A percentile compares a stretch with the other conserved stretches of the same genome.
These are phyloP conservation scores for Tephrocybe sp. DNA, from an alignment of 768 basidiomycete genomes.

Conservation along the genomic window DNA sequence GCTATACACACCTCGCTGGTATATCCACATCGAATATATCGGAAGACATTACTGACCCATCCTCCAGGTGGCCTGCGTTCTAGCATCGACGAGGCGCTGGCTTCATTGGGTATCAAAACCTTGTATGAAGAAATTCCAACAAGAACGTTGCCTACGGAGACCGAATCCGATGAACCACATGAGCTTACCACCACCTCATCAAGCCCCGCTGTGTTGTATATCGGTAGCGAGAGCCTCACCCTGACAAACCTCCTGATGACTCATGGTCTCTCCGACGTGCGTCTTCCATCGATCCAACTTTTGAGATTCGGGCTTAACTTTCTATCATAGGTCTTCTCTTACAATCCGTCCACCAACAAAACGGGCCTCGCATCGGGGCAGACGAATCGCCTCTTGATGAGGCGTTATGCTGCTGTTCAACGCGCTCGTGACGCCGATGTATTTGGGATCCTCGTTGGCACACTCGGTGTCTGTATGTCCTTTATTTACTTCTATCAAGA, in stretches of 20 bases:
- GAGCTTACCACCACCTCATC: constrained; percentile 13
- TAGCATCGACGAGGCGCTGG: constrained; percentile 26
- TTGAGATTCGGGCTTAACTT: not conserved
- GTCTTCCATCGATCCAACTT: constrained; percentile 15
- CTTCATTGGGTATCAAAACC: constrained; percentile 25
- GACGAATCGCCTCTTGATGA: constrained; percentile 85
- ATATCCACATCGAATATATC: not conserved
- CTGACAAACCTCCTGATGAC: constrained; percentile 88
- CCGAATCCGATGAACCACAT: constrained; percentile 4
- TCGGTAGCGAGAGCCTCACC: constrained; percentile 80
- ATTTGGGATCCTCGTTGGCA: constrained; percentile 93
- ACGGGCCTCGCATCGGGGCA: constrained; percentile 59
- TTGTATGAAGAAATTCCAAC: constrained; percentile 36
- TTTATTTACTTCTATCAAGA: not conserved
- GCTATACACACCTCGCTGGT: constrained; percentile 72
- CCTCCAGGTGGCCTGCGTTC: constrained; percentile 33
- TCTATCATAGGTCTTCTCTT: constrained; percentile 64
- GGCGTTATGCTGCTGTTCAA: constrained; percentile 84
- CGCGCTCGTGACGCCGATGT: constrained; percentile 91
- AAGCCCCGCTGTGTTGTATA: constrained; percentile 40
- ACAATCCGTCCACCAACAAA: constrained; percentile 56
- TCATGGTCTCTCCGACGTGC: constrained; percentile 63
- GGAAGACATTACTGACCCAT: not conserved
- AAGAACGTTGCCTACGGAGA: constrained; percentile 15
- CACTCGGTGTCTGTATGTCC: constrained; percentile 79